Base-by-base conservation (phyloP, 108 stramenopile species). In the Poteriospumella lacustris region DNA sequence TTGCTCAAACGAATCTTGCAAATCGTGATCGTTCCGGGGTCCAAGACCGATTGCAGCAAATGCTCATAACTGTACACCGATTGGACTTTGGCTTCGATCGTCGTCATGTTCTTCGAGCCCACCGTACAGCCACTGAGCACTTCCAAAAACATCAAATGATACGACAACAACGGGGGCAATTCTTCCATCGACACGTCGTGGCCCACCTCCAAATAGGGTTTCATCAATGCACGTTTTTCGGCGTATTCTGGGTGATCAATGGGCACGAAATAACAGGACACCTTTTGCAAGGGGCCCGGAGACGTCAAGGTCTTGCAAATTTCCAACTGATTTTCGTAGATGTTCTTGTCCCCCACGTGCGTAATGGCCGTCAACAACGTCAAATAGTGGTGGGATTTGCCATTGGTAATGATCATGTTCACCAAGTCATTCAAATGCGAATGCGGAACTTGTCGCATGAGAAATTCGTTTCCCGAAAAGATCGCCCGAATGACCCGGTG, bases 11-110 rank as follows among this genome's bases (percentile, higher is more conserved):
- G 31, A 29, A 58, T 68, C 1, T 68, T 77, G 26, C 44, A 38
- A 1, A 76, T 44, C 43, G 68, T 36, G 31, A 42, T 3, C 31
- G 77, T 78, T 42, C 0, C 1, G 15, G 19, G 31, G 76, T 78
- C 77, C 0, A 68, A 28, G 1, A 82, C 68, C 26, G 67, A 41
- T 38, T 78, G 12, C 39, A 78, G n/a, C 5, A 82, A n/a, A 39
- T 58, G 1, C 56, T 69, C 56, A 59, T 77, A 77, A 26, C 26
- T 38, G 58, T 58, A 69, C 12, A 82, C 41, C 3, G 40, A 58
- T 76, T 82, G 81, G 2, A 82, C 60, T 43, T 82, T 82, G 3
- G 81, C 81, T 76, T 82, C 81, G 34, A 77, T 75, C 33, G 62
- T 69, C 19, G 81, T 82, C 40, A 82, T 68, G 70, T 78, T 44